Conservation (phyloP, 2,329 filamentous ascomycete genomes). For the Colletotrichum liaoningense region DNA sequence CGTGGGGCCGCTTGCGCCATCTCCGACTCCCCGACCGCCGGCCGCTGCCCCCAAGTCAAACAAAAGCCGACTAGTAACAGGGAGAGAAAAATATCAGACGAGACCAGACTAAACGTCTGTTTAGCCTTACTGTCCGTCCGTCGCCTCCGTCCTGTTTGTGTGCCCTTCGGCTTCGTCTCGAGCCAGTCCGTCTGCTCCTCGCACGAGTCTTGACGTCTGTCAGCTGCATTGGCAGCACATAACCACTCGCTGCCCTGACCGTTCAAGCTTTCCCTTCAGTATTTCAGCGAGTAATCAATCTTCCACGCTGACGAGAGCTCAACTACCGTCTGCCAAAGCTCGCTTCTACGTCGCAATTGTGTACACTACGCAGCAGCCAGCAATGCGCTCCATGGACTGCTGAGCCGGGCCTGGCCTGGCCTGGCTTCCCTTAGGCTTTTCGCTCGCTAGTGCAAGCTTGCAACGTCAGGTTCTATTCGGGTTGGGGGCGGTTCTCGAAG, state of each 20-base stretch:
- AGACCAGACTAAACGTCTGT: slow-evolving; percentile 8
- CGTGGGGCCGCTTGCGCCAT: slow-evolving; percentile 28
- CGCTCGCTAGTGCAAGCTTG: background rate
- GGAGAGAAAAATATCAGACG: slow-evolving; percentile 10
- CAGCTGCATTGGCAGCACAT: slow-evolving; percentile 7
- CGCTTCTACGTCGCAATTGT: too few relatives aligned
- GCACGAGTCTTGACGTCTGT: slow-evolving; percentile 11
- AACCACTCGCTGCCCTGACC: slow-evolving; percentile 1
- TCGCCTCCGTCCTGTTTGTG: background rate
- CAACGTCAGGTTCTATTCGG: background rate
- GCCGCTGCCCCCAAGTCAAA: slow-evolving; percentile 11
- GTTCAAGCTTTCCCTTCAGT: background rate
- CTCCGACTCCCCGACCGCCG: slow-evolving; percentile 17
- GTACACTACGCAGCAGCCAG: background rate
- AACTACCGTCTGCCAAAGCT: background rate
- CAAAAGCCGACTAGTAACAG: background rate
- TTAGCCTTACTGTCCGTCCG: slow-evolving; percentile 10
- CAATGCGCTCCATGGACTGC: background rate
- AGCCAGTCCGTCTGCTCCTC: slow-evolving; percentile 12
- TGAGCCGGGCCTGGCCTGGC: background rate
- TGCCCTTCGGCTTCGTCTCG: background rate
- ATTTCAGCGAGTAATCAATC: background rate
- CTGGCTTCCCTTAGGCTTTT: background rate
- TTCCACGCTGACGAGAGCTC: background rate
- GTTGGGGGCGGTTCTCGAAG: slow-evolving; percentile 16